Evolutionary conservation across 805 yeast species (phyloP).

Genomic region (Starmerella vitae): DNA sequence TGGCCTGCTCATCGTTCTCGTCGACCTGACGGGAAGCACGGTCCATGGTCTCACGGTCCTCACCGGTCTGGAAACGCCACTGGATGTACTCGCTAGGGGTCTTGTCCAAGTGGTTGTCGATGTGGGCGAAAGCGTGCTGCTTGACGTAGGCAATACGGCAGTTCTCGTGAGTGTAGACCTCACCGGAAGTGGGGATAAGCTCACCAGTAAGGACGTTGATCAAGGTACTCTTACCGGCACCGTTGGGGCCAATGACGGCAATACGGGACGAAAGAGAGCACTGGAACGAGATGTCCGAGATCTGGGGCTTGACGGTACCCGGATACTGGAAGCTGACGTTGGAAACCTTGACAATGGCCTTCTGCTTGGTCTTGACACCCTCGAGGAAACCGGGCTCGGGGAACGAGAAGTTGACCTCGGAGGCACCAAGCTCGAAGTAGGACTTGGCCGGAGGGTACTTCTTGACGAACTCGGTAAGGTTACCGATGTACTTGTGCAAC

Average conservation of each 20-base stretch:
- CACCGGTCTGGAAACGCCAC: slow-evolving; percentile 99
- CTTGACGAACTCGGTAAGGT: slow-evolving; percentile 96
- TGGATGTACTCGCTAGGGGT: slow-evolving; percentile 99
- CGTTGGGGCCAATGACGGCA: slow-evolving; percentile 99
- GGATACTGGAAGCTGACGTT: slow-evolving; percentile 99
- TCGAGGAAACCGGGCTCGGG: slow-evolving; percentile 99
- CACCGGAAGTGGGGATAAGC: slow-evolving; percentile 95
- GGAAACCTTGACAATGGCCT: slow-evolving; percentile 96
- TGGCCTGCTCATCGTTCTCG: slow-evolving; percentile 92
- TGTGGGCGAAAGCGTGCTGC: slow-evolving; percentile 99
- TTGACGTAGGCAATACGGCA: slow-evolving; percentile 99
- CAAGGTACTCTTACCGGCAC: slow-evolving; percentile 99
- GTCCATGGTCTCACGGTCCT: slow-evolving; percentile 99
- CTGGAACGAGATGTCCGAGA: slow-evolving; percentile 86
- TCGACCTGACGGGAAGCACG: slow-evolving; percentile 98
- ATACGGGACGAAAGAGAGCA: slow-evolving; percentile 98
- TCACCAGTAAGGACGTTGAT: slow-evolving; percentile 99
- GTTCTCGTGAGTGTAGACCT: slow-evolving; percentile 98
- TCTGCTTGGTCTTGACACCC: slow-evolving; percentile 99
- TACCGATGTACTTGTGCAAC: slow-evolving; percentile 99
- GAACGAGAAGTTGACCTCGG: slow-evolving; percentile 92
- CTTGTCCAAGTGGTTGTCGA: slow-evolving; percentile 96
- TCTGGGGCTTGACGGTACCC: slow-evolving; percentile 95
- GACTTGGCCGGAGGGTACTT: slow-evolving; percentile 98
- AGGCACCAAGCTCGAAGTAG: slow-evolving; percentile 97